These are phyloP conservation scores for Escallonia herrerae DNA, from an alignment of 129 eudicot species.

Conservation along the genomic window DNA sequence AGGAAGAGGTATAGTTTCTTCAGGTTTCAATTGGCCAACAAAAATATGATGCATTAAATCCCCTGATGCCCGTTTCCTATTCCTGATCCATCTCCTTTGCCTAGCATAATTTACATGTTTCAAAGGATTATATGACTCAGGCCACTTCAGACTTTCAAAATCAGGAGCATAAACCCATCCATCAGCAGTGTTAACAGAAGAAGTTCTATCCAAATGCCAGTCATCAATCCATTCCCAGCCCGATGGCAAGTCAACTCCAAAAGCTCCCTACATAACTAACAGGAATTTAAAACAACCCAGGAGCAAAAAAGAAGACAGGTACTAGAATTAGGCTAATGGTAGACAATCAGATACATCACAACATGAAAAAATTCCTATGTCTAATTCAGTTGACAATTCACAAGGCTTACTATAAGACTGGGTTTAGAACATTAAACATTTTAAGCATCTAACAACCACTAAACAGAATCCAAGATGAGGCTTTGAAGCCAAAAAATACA, in stretches of 20 bases:
- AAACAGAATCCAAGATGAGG: too few relatives aligned
- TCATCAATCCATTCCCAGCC: conserved; percentile 79
- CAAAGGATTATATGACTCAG: conserved; percentile 42
- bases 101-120: conserved; percentile 42
- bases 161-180: conserved; percentile 86
- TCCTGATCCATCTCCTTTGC: conserved; percentile 72
- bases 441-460: too few relatives aligned
- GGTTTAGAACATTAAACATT: too few relatives aligned
- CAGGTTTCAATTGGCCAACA: conserved; percentile 62
- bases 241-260: conserved; percentile 37
- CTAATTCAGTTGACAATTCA: too few relatives aligned
- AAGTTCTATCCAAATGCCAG: conserved; percentile 54
- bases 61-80: conserved; percentile 30
- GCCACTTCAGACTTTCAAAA: conserved; percentile 54
- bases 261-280: conserved; percentile 29
- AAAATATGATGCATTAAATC: conserved; percentile 29
- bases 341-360: too few relatives aligned
- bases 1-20: conserved; percentile 76
- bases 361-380: too few relatives aligned
- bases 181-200: conserved; percentile 47
- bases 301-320: background rate
- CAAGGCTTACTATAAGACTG: too few relatives aligned
- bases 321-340: background rate
- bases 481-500: too few relatives aligned
- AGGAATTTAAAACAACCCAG: background rate